phyloP scores from a whole-genome alignment of 805 yeast species.

The Saturnispora sekii region DNA sequence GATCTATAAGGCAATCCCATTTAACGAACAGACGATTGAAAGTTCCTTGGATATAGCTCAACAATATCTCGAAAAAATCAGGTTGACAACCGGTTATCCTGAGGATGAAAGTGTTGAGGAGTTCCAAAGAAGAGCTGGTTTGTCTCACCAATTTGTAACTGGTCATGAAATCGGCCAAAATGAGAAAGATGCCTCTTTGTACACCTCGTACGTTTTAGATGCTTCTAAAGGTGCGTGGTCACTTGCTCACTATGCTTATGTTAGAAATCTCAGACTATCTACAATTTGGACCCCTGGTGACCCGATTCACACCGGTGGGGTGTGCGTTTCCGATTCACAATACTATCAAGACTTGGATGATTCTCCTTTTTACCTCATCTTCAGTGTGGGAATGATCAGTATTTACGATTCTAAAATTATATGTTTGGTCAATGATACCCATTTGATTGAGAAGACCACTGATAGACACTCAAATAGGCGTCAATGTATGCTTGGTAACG shows the following conservation, averaged over 20 bases:
- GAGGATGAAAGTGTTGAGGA: neutral
- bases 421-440: slow-evolving; percentile 8
- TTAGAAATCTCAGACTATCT: neutral
- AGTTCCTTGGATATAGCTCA: neutral
- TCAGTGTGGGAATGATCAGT: slow-evolving; percentile 4
- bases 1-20: neutral
- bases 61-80: neutral
- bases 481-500: slow-evolving; percentile 10
- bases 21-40: neutral
- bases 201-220: slow-evolving; percentile 13
- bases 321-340: neutral
- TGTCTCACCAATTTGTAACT: neutral
- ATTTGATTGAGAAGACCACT: slow-evolving; percentile 8
- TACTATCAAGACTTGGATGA: neutral
- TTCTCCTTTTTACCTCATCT: neutral
- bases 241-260: slow-evolving; percentile 9
- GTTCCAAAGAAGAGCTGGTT: slow-evolving; percentile 4
- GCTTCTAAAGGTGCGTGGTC: slow-evolving; percentile 18
- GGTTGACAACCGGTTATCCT: neutral
- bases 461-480: neutral
- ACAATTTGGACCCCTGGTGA: neutral
- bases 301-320: neutral
- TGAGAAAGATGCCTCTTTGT: neutral
- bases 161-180: neutral
- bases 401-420: slow-evolving; percentile 9